Base-by-base conservation (phyloP, 768 basidiomycete species). In the Suillus brevipes region DNA sequence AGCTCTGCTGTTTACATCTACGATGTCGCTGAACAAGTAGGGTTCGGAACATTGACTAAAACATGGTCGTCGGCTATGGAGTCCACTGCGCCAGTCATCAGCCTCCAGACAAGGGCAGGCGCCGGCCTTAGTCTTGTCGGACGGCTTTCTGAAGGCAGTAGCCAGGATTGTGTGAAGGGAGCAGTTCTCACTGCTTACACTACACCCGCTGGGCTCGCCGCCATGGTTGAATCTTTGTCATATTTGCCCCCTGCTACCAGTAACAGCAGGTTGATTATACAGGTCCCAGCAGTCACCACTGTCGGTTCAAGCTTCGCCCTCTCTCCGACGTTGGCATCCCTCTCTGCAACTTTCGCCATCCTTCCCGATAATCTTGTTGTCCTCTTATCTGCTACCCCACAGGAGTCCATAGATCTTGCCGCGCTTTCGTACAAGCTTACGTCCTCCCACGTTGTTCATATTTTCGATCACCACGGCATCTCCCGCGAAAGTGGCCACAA, bases 401-500 rank as follows among this genome's bases (percentile, higher is more conserved):
- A 91, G 68, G 94, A 97, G 74, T 82, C 91, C 18, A 84, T 89
- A 56, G 90, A 94, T 71, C 85, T 94, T 63, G 86, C 95, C 3
- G 71, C 85, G 34, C 82, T 94, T 57, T 82, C 94, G n/a, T 95
- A 95, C 80, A 83, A 81, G 65, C 77, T 91, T 59, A 82, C 83
- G 18, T 74, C 79, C 23, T 84, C 79, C 49, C 93, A 97, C 76
- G 88, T 92, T 64, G 83, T 95, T 63, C 95, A 98, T 75, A 79
- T 98, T 49, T 95, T 99, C 73, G 95, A 99, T 76, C 92, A 97
- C 70, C 84, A 92, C 72, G 86, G 87, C 66, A 83, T 88, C 38
- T 82, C 89, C 40, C 89, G 97, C 31, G 95, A 99, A 78, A 79
- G 85, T 40, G 87, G 91, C 3, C 84, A 88, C 62, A 71, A 81